Evolutionary conservation across 148 eudicot species (phyloP), one percentile per base, ranked within the genome.

Genomic region (Fagopyrum tataricum): DNA sequence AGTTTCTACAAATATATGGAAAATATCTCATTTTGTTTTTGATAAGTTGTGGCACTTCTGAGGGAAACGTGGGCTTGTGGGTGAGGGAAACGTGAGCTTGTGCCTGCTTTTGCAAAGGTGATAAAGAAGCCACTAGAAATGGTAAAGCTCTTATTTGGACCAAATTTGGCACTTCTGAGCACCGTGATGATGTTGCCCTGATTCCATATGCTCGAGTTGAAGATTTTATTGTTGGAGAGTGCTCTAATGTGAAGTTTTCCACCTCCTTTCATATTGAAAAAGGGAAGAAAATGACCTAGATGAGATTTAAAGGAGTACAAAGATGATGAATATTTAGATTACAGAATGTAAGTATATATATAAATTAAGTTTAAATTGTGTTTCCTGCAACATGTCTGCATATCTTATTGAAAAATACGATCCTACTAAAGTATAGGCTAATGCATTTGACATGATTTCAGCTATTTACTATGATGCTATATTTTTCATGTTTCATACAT

Each of bases 181-280:
- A 80, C 68, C 80, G 82, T 78, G 93, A 90, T 79, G 93, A 92
- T 76, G 97, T 85, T 31, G 99, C 97, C 43, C 87, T 90, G 55
- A 90, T 95, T 79, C 97, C 93, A 23, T 90, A 90, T 82, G 84
- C 75, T 51, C 89, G 97, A 39, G 94, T 92, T 62, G 94, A 92
- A 76, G 96, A 88, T 8, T 95, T 95, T 73, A 90, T 95, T 26
- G 73, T 84, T 76, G 99, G 99, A 74, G 97, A 95, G 74, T 90
- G 96, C 80, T 86, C 85, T 47, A 90, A 78, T 71, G 87, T 86
- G 21, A 97, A 95, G 82, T 88, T 78, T 76, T 97, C 97, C 6
- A 95, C 99, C 24, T 86, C 83, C 43, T 95, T 95, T 73, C 99
- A 92, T 84, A 90, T 95, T 75, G 97, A 95, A 81, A 88, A 92